Percentiles rank a stretch among this genome's conserved stretches.
Conservation (phyloP, 202 grass and related monocot genomes). For the Carex arenaria region DNA sequence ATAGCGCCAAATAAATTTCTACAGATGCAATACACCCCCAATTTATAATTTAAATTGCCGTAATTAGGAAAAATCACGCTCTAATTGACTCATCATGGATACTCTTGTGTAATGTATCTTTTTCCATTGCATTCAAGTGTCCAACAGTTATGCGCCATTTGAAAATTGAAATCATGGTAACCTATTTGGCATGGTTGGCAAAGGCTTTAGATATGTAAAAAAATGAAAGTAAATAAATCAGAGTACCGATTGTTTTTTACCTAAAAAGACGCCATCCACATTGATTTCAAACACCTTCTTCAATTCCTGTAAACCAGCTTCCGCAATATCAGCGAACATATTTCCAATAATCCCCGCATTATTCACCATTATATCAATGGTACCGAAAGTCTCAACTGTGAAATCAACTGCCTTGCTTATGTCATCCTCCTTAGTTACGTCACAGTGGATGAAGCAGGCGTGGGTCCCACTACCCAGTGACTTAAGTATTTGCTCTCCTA, state of each 20-base stretch:
- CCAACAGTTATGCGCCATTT: too few relatives aligned
- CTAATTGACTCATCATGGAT: too few relatives aligned
- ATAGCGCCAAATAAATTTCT: too few relatives aligned
- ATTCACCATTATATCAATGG: constrained; percentile 75
- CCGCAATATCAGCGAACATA: constrained; percentile 45
- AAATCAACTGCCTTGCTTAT: constrained; percentile 56
- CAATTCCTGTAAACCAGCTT: constrained; percentile 34
- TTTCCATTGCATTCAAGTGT: too few relatives aligned
- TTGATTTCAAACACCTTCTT: constrained; percentile 64
- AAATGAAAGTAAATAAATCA: background rate
- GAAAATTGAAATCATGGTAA: too few relatives aligned
- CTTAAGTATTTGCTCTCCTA: constrained; percentile 37
- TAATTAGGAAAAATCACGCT: too few relatives aligned
- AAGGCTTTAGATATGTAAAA: too few relatives aligned
- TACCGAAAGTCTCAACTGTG: constrained; percentile 32
- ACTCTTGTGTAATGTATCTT: too few relatives aligned
- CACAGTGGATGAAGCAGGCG: constrained; percentile 53
- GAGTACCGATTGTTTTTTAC: background rate
- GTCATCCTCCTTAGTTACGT: constrained; percentile 59
- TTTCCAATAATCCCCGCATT: constrained; percentile 51
- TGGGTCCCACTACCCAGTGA: constrained; percentile 28
- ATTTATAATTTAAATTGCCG: too few relatives aligned
- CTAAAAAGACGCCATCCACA: constrained; percentile 46
- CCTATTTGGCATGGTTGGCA: too few relatives aligned
- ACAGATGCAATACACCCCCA: too few relatives aligned